Evolutionary conservation across 2,329 filamentous ascomycete genomes (phyloP).

Genomic region (Clonostachys rhizophaga): DNA sequence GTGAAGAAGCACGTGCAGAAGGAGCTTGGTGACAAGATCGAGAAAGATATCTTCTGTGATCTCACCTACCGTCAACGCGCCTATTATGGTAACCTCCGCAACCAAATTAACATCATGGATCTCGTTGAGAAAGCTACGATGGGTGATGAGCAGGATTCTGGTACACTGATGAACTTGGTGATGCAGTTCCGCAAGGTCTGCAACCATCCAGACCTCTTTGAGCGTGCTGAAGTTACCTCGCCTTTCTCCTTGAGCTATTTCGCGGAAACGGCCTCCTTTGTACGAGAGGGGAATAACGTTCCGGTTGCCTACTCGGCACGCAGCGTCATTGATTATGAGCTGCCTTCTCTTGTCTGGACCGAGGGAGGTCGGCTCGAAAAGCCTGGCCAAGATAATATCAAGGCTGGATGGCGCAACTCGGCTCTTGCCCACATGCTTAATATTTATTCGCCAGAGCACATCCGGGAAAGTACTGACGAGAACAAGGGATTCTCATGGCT

Average conservation of each 20-base stretch:
- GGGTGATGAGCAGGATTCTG: slow-evolving; percentile 90
- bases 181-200: slow-evolving; percentile 99
- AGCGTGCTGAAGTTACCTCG: slow-evolving; percentile 86
- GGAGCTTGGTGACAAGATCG: slow-evolving; percentile 97
- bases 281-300: slow-evolving; percentile 79
- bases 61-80: slow-evolving; percentile 94
- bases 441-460: slow-evolving; percentile 79
- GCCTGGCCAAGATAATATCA: slow-evolving; percentile 66
- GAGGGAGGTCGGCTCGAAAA: slow-evolving; percentile 72
- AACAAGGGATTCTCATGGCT: slow-evolving; percentile 81
- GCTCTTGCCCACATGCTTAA: slow-evolving; percentile 82
- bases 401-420: slow-evolving; percentile 75
- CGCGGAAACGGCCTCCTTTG: slow-evolving; percentile 91
- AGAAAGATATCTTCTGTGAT: slow-evolving; percentile 93
- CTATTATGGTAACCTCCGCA: slow-evolving; percentile 86
- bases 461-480: slow-evolving; percentile 57
- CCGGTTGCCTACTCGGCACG: slow-evolving; percentile 83
- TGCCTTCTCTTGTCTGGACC: slow-evolving; percentile 81
- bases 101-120: slow-evolving; percentile 98
- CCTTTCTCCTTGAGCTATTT: slow-evolving; percentile 82
- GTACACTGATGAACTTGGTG: slow-evolving; percentile 96
- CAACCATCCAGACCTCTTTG: slow-evolving; percentile 96
- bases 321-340: slow-evolving; percentile 76
- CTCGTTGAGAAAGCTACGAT: slow-evolving; percentile 95
- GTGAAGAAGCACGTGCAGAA: slow-evolving; percentile 99